A percentile compares a stretch with the other conserved stretches of the same genome.
These are phyloP conservation scores for Tetrapisispora iriomotensis DNA, from an alignment of 805 yeast genomes.

Conservation along the genomic window DNA sequence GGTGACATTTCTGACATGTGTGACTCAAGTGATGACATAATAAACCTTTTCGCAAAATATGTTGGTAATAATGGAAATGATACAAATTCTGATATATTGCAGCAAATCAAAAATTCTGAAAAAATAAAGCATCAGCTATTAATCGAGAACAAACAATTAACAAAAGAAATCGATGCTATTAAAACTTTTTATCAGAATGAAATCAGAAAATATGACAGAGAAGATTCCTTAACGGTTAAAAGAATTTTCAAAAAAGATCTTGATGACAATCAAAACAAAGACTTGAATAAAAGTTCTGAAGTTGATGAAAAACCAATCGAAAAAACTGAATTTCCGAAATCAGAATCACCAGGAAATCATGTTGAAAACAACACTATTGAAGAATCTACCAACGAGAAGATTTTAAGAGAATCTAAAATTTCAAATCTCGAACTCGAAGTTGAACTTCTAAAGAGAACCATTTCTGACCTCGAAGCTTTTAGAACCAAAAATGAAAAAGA, in stretches of 20 bases:
- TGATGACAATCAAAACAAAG: slow-evolving; percentile 4
- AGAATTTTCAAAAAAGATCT: slow-evolving; percentile 22
- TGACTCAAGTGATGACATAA: slow-evolving; percentile 15
- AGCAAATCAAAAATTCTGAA: slow-evolving; percentile 12
- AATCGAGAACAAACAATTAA: slow-evolving; percentile 16
- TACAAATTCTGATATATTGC: slow-evolving; percentile 7
- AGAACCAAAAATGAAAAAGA: slow-evolving; percentile 17
- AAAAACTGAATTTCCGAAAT: background rate
- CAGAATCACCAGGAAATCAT: too few relatives aligned
- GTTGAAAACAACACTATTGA: too few relatives aligned
- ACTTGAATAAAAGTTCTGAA: background rate
- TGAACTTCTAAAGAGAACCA: slow-evolving; percentile 14
- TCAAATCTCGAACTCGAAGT: slow-evolving; percentile 20
- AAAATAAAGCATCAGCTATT: slow-evolving; percentile 13
- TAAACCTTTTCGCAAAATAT: slow-evolving; percentile 17
- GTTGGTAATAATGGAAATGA: slow-evolving; percentile 8
- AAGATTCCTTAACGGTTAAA: slow-evolving; percentile 24
- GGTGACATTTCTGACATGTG: slow-evolving; percentile 13
- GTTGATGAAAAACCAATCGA: background rate
- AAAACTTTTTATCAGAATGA: slow-evolving; percentile 21
- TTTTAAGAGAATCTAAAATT: slow-evolving; percentile 12
- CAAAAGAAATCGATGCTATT: slow-evolving; percentile 15
- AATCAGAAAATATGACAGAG: slow-evolving; percentile 25
- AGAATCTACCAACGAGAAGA: background rate
- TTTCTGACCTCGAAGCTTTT: slow-evolving; percentile 16